These are phyloP conservation scores for Orobanche coerulescens DNA, from an alignment of 257 asterid genomes.

Conservation along the genomic window DNA sequence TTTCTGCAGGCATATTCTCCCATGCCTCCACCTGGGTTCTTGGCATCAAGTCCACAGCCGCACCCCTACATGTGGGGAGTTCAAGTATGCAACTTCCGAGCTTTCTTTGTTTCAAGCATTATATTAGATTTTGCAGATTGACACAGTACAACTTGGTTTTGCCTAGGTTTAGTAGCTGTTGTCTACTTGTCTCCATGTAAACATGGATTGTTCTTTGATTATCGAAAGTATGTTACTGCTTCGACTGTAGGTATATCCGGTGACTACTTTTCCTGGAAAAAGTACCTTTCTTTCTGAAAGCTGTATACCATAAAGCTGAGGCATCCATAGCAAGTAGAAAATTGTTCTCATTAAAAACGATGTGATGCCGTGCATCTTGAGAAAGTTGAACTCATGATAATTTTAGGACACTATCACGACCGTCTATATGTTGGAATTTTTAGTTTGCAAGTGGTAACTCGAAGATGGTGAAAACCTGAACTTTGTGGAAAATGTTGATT, in stretches of 20 bases:
- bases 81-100: constrained; percentile 45
- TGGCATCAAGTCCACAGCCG: constrained; percentile 80
- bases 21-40: constrained; percentile 79
- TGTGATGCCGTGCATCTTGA: neutral
- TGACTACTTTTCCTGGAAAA: neutral
- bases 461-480: no score
- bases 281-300: neutral
- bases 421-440: no score
- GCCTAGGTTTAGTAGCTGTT: neutral
- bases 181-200: neutral
- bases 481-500: no score
- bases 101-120: neutral
- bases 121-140: neutral
- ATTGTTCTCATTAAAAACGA: neutral
- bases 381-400: neutral
- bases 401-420: no score
- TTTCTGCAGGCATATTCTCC: constrained; percentile 70
- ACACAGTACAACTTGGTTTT: no score
- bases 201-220: neutral
- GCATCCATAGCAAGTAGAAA: neutral
- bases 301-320: neutral
- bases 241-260: neutral
- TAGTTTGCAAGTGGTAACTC: no score
- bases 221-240: neutral
- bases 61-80: constrained; percentile 99